Conservation (phyloP, 2,329 filamentous ascomycete species). For the Cladophialophora psammophila region DNA sequence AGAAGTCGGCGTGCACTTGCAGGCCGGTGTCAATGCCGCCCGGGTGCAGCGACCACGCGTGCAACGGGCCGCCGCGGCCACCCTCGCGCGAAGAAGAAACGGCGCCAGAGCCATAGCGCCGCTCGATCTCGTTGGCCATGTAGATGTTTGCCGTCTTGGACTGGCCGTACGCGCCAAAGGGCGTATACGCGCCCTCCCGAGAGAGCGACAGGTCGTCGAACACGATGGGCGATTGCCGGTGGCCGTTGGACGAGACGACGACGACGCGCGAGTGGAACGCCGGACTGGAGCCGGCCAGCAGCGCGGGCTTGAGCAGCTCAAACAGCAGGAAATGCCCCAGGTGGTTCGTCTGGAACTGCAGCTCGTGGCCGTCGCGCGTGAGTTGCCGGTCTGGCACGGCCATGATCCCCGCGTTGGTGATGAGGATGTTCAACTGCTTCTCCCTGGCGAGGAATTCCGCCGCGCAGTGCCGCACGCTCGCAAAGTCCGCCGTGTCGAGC, state of each 20-base stretch:
- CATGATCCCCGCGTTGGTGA: slow-evolving; percentile 59
- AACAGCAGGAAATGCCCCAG: slow-evolving; percentile 63
- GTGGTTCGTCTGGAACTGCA: slow-evolving; percentile 63
- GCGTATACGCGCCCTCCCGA: slow-evolving; percentile 45
- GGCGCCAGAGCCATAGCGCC: slow-evolving; percentile 58
- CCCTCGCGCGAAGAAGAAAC: too few species aligned
- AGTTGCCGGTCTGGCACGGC: slow-evolving; percentile 43
- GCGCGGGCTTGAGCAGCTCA: slow-evolving; percentile 55
- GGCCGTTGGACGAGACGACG: slow-evolving; percentile 53
- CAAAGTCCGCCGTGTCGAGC: slow-evolving; percentile 47
- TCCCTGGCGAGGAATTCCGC: slow-evolving; percentile 41
- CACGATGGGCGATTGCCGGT: slow-evolving; percentile 47
- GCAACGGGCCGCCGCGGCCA: slow-evolving; percentile 46
- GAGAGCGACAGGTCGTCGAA: slow-evolving; percentile 53
- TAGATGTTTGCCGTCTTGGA: slow-evolving; percentile 60
- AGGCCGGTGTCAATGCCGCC: slow-evolving; percentile 52
- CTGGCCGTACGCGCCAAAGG: slow-evolving; percentile 54
- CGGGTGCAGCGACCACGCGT: slow-evolving; percentile 55
- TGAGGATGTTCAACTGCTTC: slow-evolving; percentile 47
- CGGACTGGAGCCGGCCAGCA: slow-evolving; percentile 51
- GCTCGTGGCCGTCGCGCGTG: slow-evolving; percentile 59
- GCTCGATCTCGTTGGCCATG: slow-evolving; percentile 59
- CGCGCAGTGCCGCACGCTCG: slow-evolving; percentile 44
- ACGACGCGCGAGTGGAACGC: slow-evolving; percentile 57
- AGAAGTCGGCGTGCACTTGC: slow-evolving; percentile 32